Evolutionary conservation across 495 filamentous ascomycete species (phyloP), one percentile per base, ranked within the genome.

Genomic region (Astrocystis sublimbata): DNA sequence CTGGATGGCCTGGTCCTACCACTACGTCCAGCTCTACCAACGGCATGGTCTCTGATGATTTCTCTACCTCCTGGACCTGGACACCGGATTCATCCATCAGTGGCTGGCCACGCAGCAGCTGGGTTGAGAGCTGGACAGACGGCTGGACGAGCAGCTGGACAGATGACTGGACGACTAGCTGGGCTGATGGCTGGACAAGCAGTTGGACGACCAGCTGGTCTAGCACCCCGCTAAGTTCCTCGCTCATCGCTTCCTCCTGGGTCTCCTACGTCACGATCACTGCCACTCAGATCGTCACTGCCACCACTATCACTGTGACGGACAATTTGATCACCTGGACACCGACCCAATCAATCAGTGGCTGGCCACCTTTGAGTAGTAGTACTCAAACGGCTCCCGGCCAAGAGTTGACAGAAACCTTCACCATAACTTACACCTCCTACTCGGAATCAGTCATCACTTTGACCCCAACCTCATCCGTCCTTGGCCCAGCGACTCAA

Each of bases 281-380:
- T 2, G 38, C 26, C 21, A 46, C 17, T 21, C 40, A 31, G 40
- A 51, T 56, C 7, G 36, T 54, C 31, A 49, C 60, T 10, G 51
- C 40, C 21, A 62, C 60, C 7, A 62, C 60, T n/a, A 38, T 56
- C 33, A 62, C 51, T 41, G 60, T 62, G 13, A 62, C 60, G n/a
- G 51, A 49, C 41, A 62, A 54, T 13, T 62, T 33, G 30, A 62
- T 56, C 17, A 47, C 42, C 56, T 59, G 42, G 42, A 59, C 56
- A 1, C 51, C 60, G 12, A 62, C 60, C 30, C 17, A 31, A 28
- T 47, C 60, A 15, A 49, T 56, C 41, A 49, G 41, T 15, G 41
- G 59, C 41, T 61, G 49, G 59, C 40, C 59, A 42, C 40, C 59
- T 45, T 2, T 21, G 6, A 54, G 49, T 15, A 45, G 46, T 38